These are phyloP conservation scores for Gossypium davidsonii DNA, from an alignment of 441 rosid species.

Conservation along the genomic window DNA sequence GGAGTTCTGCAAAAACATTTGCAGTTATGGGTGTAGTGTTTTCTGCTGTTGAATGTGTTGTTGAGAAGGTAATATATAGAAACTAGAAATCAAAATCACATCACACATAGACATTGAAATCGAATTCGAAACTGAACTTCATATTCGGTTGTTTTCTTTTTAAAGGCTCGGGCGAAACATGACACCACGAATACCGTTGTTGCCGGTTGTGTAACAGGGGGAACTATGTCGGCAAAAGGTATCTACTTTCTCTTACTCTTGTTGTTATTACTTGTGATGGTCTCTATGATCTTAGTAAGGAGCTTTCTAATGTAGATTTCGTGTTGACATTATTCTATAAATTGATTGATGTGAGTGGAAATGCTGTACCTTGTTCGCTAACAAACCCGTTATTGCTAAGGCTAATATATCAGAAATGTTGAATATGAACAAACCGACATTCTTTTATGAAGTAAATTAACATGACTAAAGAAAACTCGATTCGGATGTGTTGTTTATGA, in stretches of 20 bases:
- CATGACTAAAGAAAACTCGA: not conserved
- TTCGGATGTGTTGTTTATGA: not conserved
- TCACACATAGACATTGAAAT: not conserved
- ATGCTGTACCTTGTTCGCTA: not conserved
- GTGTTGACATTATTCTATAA: not conserved
- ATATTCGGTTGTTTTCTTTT: conserved; percentile 1
- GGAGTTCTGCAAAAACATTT: conserved; percentile 79
- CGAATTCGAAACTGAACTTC: not conserved
- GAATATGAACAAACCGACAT: not conserved
- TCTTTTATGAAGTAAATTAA: not conserved
- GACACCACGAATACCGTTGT: conserved; percentile 67
- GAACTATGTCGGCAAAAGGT: conserved; percentile 76
- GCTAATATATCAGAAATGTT: not conserved
- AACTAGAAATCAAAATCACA: not conserved
- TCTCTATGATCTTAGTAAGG: not conserved
- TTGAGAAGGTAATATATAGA: conserved; percentile 63
- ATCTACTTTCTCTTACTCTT: conserved; percentile 8
- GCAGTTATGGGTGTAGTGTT: conserved; percentile 90
- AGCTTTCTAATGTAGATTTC: no score
- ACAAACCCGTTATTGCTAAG: not conserved
- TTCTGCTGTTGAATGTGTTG: conserved; percentile 81
- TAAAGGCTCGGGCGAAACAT: conserved; percentile 87
- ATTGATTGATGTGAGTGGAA: not conserved
- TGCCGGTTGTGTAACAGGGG: conserved; percentile 93
- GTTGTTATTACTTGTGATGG: not conserved